Evolutionary conservation across 2,329 filamentous ascomycete genomes (phyloP).

Genomic region (Neofusicoccum ribis): DNA sequence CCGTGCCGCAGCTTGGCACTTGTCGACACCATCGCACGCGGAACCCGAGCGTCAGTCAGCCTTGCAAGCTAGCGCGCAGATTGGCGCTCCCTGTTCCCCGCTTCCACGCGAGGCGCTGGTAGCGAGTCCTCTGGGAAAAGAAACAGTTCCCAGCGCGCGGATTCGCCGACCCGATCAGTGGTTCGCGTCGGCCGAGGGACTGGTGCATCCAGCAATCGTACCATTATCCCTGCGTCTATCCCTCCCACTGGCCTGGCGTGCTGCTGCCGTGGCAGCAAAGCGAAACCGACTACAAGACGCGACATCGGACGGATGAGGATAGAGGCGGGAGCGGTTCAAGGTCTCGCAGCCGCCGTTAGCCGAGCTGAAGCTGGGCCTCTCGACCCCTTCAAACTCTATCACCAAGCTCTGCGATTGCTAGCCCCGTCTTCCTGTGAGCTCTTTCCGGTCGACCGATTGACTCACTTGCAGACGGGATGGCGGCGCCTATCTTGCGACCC

Average conservation of each 20-base stretch:
- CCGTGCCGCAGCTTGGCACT: neutral
- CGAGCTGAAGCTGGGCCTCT: neutral
- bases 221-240: neutral
- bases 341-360: conserved; percentile 1
- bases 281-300: neutral
- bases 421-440: conserved; percentile 1
- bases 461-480: neutral
- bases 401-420: neutral
- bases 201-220: neutral
- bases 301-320: neutral
- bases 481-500: neutral
- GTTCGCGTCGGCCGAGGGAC: neutral
- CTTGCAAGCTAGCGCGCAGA: neutral
- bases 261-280: neutral
- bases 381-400: neutral
- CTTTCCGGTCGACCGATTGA: conserved; percentile 8
- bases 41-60: neutral
- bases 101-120: conserved; percentile 8
- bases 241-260: neutral
- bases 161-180: neutral
- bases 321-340: neutral
- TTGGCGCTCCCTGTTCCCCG: conserved; percentile 8
- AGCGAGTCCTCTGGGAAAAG: neutral
- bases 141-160: neutral
- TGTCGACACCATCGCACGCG: neutral